These are phyloP conservation scores for Lichtheimia corymbifera DNA, from an alignment of 371 early-diverging fungal genomes.

Conservation along the genomic window DNA sequence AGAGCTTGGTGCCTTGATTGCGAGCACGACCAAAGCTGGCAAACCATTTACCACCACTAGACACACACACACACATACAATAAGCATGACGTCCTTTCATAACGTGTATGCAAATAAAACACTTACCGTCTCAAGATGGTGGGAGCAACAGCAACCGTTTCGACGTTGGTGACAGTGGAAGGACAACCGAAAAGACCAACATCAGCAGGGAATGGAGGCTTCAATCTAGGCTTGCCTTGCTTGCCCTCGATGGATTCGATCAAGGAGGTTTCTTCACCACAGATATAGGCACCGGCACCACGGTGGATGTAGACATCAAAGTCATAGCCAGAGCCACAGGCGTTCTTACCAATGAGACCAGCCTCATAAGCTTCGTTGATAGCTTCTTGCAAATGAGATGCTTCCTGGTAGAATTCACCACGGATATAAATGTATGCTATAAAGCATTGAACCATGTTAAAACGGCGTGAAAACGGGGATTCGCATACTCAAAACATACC, in stretches of 20 bases:
- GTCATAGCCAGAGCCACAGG: constrained; percentile 94
- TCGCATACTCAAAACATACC: constrained; percentile 37
- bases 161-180: constrained; percentile 97
- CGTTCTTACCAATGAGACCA: constrained; percentile 97
- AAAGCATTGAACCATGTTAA: neutral
- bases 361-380: constrained; percentile 94
- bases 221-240: constrained; percentile 96
- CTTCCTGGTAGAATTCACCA: constrained; percentile 97
- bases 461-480: neutral
- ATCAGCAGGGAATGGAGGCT: constrained; percentile 99
- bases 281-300: constrained; percentile 97
- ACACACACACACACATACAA: no score
- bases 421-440: constrained; percentile 96
- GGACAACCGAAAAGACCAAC: constrained; percentile 98
- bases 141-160: constrained; percentile 97
- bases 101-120: neutral
- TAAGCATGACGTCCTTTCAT: no score
- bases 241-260: constrained; percentile 98
- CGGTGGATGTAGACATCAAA: constrained; percentile 97
- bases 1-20: constrained; percentile 95
- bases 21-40: constrained; percentile 93
- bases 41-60: constrained; percentile 90
- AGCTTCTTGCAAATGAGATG: constrained; percentile 90
- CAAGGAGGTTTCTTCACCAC: constrained; percentile 97
- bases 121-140: constrained; percentile 83